Evolutionary conservation across 2,329 filamentous ascomycete species (phyloP), one percentile per base, ranked within the genome.

Genomic region (Clarireedia paspali): DNA sequence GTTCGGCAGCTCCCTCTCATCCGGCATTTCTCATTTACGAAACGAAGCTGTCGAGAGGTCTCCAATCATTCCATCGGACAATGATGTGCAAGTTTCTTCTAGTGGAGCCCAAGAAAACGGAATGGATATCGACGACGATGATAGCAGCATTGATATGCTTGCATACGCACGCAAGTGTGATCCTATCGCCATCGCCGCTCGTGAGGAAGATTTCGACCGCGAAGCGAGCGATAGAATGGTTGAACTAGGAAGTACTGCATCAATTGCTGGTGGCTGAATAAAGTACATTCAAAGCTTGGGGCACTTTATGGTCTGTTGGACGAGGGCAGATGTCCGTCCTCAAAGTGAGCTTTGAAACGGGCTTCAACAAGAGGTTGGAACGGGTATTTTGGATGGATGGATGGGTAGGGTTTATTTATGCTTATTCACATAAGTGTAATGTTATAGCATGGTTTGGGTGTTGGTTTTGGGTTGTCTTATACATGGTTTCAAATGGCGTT

Each of bases 141-240:
- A 57, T 6, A 45, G 47, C 12, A 57, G 55, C 12, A 48, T 57
- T 10, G 55, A 57, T 23, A 53, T 57, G 55, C 20, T 57, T 12
- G 50, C 55, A 6, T 47, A 49, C 38, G 50, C 26, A 15, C 38
- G 50, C 27, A 23, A 3, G 23, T 6, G 36, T 3, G 55, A 57
- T 38, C 50, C 55, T 6, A 10, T 5, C 15, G 24, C 15, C 5
- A 52, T 47, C n/a, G 44, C 49, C 9, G 20, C 10, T 9, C 45
- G 44, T 9, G 55, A 57, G 5, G 1, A 48, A 39, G 26, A 14
- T 15, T 56, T 53, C n/a, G 53, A 56, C 17, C 36, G 36, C n/a
- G 48, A 56, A 30, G 53, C 53, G 20, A 55, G 53, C 14, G 53
- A 55, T 36, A 50, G 46, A 14, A 45, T 40, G 4, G 47, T 55